Evolutionary conservation across 140 eudicot genomes (phyloP).

Genomic region (Stevia rebaudiana): DNA sequence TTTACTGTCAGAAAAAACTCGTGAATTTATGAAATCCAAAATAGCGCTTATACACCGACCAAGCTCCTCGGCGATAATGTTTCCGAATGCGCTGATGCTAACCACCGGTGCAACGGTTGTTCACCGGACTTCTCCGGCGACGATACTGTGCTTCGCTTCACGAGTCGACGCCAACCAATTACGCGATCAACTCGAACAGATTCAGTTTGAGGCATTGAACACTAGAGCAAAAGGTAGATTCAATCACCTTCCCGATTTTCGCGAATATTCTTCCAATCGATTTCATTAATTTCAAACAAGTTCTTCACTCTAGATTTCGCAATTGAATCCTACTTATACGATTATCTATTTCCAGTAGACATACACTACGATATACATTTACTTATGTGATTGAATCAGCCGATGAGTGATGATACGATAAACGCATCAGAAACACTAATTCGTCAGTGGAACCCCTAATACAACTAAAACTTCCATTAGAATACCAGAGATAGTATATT

Average conservation of each 20-base stretch:
- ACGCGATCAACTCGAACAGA: conserved; percentile 61
- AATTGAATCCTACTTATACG: neutral
- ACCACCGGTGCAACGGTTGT: conserved; percentile 18
- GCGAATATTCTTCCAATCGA: neutral
- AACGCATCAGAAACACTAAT: neutral
- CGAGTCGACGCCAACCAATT: conserved; percentile 39
- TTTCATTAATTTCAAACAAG: neutral
- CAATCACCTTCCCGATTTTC: neutral
- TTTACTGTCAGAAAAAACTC: no score
- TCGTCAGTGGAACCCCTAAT: neutral
- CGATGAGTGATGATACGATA: neutral
- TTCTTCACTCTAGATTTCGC: neutral
- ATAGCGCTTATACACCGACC: neutral
- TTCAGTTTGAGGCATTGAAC: conserved; percentile 54
- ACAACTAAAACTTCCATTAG: neutral
- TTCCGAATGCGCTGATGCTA: conserved; percentile 24
- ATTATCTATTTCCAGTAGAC: neutral
- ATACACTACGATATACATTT: neutral
- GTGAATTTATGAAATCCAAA: neutral
- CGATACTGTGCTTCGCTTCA: conserved; percentile 38
- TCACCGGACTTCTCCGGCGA: conserved; percentile 27
- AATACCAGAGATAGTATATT: neutral
- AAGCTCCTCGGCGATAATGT: conserved; percentile 24
- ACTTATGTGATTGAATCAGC: conserved; percentile 1
- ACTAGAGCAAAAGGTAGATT: conserved; percentile 68